Evolutionary conservation across 2,329 filamentous ascomycete genomes (phyloP), one percentile per base, ranked within the genome.

Genomic region (Huntiella abstrusa): DNA sequence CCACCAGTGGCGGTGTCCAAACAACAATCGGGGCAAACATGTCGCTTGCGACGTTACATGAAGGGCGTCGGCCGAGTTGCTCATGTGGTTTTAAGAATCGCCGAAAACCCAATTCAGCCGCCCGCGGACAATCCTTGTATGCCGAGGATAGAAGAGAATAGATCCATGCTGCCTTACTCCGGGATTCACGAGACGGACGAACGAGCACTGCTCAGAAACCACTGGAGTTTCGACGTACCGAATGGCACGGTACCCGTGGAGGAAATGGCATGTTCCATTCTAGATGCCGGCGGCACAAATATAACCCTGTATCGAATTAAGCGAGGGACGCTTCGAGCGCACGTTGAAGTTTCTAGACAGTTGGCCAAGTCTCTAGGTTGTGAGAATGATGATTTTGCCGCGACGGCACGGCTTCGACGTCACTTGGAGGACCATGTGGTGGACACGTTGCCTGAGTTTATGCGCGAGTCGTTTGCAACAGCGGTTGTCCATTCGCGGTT

Each of bases 171-270:
- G 58, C 35, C 45, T 57, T 54, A 37, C 57, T 53, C 10, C 53
- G 43, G 43, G 54, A 53, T 7, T 55, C 54, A 16, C 54, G 53
- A 35, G 55, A 49, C 40, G 55, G 55, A 32, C 56, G 52, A 43
- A 55, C 54, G 36, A 57, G 50, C 46, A 49, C 57, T 44, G 35
- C 54, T 49, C 41, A 54, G 52, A n/a, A 51, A 46, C 33, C 53
- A 54, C 39, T 58, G 57, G 37, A 55, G 39, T 17, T 49, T 57
- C 54, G 57, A 58, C 44, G 58, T 52, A 22, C 54, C 55, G 50
- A 47, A 58, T 13, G 43, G 39, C 10, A 13, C 43, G 4, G 19
- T 49, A n/a, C 47, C 47, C 28, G 33, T 45, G 15, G 47, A 49
- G 39, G 47, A 49, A 40, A 45, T 49, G 36, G 47, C 28, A 41